Evolutionary conservation across 805 yeast genomes (phyloP), one percentile per base, ranked within the genome.

Genomic region (Limtongozyma cylindracea): DNA sequence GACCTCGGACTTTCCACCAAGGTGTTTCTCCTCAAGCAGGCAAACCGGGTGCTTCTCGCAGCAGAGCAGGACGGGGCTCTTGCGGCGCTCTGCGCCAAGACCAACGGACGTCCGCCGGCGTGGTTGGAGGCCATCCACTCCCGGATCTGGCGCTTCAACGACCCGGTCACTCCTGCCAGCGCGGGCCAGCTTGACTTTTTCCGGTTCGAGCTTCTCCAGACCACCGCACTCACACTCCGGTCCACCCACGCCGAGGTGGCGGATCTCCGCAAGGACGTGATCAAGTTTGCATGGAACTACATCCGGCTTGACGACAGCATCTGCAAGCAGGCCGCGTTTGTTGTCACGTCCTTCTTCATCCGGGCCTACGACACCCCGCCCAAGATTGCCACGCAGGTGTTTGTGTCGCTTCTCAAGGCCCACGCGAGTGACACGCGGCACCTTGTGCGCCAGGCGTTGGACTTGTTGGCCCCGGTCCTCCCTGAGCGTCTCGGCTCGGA

Each of bases 251-350:
- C 47, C 0, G 43, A 53, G 8, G 54, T 77, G 13, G 47, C 58
- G 6, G 71, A 63, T 10, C 55, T 61, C 31, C 55, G 74, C 19
- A 84, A 78, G 37, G 92, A 80, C 32, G 64, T 88, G 19, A 77
- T 88, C 41, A 78, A 77, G 40, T 88, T 80, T 46, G 73, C 80
- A 32, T 88, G 99, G 99, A 74, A 76, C 31, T 74, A 69, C 34
- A 70, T 88, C 36, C 77, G 77, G 32, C 48, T 82, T 16, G 95
- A 82, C 29, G 99, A 88, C 38, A 60, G 68, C 23, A 61, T 80
- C 22, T 64, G 91, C 13, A 88, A 88, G 37, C 92, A 82, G 33
- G 76, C 88, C 3, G 95, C 96, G 0, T 82, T 84, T 38, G 76
- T 80, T 16, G 65, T 82, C 0, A 80, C 91, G 2, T 61, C 92